Evolutionary conservation across 495 filamentous ascomycete genomes (phyloP).

Genomic region (Lophiotrema nucula): DNA sequence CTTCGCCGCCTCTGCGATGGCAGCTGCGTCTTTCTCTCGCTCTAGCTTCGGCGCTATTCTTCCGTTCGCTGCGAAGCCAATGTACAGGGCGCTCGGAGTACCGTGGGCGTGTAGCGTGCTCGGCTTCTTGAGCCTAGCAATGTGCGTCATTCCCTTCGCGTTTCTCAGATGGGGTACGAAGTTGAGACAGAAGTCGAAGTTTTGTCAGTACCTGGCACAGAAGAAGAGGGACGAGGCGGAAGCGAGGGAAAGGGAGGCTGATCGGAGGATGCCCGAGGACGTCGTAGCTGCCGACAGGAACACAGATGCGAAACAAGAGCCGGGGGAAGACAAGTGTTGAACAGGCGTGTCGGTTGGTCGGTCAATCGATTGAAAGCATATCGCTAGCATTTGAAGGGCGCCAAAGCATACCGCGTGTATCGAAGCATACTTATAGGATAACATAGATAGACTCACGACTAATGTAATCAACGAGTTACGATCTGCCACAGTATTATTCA

Average conservation of each 20-base stretch:
- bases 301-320: background rate
- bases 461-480: no score
- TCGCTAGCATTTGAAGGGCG: background rate
- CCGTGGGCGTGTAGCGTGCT: conserved; percentile 44
- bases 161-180: conserved; percentile 41
- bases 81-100: conserved; percentile 43
- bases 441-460: no score
- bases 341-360: background rate
- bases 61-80: conserved; percentile 47
- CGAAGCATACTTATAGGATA: background rate
- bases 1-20: conserved; percentile 69
- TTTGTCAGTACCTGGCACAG: conserved; percentile 43
- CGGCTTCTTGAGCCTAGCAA: conserved; percentile 39
- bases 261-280: conserved; percentile 1
- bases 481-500: no score
- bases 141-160: conserved; percentile 44
- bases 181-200: conserved; percentile 42
- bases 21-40: conserved; percentile 60
- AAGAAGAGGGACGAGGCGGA: conserved; percentile 36
- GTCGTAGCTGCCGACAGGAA: background rate
- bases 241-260: conserved; percentile 23
- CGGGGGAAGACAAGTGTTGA: background rate
- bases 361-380: background rate
- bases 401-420: background rate
- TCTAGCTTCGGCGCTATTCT: conserved; percentile 62